phyloP scores from a whole-genome alignment of 2,329 filamentous ascomycete genomes.

The Colletotrichum truncatum region DNA sequence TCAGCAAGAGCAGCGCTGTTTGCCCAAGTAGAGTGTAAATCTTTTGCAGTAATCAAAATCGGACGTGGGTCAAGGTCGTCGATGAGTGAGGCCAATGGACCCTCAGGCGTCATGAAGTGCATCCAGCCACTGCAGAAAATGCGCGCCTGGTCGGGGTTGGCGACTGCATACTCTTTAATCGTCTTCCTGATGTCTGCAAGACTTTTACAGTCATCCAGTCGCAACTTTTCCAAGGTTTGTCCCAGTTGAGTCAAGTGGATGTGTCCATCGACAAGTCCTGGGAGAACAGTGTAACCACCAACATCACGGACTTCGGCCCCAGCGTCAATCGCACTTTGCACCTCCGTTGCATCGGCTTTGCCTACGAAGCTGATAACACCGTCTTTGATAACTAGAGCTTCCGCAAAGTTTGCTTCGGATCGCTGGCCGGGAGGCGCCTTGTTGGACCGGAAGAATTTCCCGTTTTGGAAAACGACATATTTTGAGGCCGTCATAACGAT shows the following conservation, averaged over 20 bases:
- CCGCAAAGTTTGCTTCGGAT: slow-evolving; percentile 38
- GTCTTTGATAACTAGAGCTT: slow-evolving; percentile 44
- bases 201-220: slow-evolving; percentile 54
- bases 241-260: slow-evolving; percentile 66
- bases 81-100: slow-evolving; percentile 57
- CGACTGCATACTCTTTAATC: slow-evolving; percentile 54
- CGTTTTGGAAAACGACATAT: slow-evolving; percentile 17
- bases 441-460: slow-evolving; percentile 26
- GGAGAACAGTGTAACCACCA: slow-evolving; percentile 53
- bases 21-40: slow-evolving; percentile 65
- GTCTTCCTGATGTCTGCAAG: slow-evolving; percentile 57
- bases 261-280: slow-evolving; percentile 67
- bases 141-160: slow-evolving; percentile 51
- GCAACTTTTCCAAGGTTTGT: slow-evolving; percentile 60
- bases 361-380: slow-evolving; percentile 46
- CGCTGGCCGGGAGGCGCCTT: slow-evolving; percentile 4
- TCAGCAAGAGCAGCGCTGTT: slow-evolving; percentile 61
- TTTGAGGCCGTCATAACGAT: slow-evolving; percentile 2
- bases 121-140: slow-evolving; percentile 65
- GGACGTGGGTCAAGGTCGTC: slow-evolving; percentile 61
- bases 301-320: slow-evolving; percentile 36
- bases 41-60: slow-evolving; percentile 65
- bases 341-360: slow-evolving; percentile 34
- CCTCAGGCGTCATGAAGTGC: slow-evolving; percentile 62
- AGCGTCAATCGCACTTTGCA: slow-evolving; percentile 33